Base-by-base conservation (phyloP, 2,329 filamentous ascomycete genomes). In the Monilinia aucupariae region DNA sequence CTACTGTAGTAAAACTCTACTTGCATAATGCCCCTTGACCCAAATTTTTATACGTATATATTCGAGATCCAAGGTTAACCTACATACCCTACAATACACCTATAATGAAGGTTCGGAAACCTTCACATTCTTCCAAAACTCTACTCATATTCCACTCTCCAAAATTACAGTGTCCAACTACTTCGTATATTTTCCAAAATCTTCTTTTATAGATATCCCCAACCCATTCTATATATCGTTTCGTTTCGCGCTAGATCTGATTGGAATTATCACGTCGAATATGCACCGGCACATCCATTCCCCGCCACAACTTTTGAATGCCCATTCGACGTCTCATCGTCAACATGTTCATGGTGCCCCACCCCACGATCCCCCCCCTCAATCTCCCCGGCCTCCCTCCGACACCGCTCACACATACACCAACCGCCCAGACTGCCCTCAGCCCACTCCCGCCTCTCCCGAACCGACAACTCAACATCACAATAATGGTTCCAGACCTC, bases 401-500 rank as follows among this genome's bases (percentile, higher is more conserved):
- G 78, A 76, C 94, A 99, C 67, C 94, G 83, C 64, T 83, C 78
- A 77, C 94, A 99, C 81, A 90, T 87, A 77, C 94, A 99, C 76
- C 85, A 86, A 0, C 94, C 94, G 0, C 94, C 94, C 59, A 99
- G 79, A 64, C 91, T 92, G 6, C 93, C 94, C 53, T 81, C 80
- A 5, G 92, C 91, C 92, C 93, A 97, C 71, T 96, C 92, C 66
- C 94, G 84, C 63, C 94, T 83, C 73, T 94, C 84, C 68, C 87
- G 83, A 2, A 97, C 92, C 0, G 84, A 81, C 64, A 97, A 74
- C 25, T 84, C 81, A 60, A 96, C 82, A 77, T 97, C 94, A 74
- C 92, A 97, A 75, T 99, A 99, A 76, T 97, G 93, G 73, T 92
- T 96, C 66, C 96, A 75, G 51, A 97, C 86, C 78, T 99, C 93